Base-by-base conservation (phyloP, 306 rosid genomes). In the Vigna hirtella region DNA sequence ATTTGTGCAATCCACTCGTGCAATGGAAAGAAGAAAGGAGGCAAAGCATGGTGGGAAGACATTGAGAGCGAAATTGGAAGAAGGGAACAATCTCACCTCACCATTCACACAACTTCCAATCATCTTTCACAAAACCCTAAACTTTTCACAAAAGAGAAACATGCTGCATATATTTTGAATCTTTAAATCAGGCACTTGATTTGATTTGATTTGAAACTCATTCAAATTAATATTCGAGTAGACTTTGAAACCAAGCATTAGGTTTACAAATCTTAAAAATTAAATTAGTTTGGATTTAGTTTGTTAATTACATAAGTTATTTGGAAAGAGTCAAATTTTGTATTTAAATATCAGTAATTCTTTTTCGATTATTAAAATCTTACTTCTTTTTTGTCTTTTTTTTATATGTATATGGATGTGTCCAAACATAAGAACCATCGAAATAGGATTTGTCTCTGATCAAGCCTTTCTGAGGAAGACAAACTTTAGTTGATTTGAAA, bases 11-110 rank as follows among this genome's bases (percentile, higher is more conserved):
- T 67, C 83, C 89, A 73, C 64, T 71, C 81, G 80, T 87, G 87
- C 89, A 82, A 72, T 63, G 38, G 20, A 81, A 78, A 82, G 78
- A 28, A 28, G 32, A 53, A 22, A 73, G 83, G 85, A 66, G 84
- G 87, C 89, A 90, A 86, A 63, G 6, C 8, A 71, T 83, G 81
- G 89, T 90, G 90, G 92, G 78, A 86, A 82, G 77, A 81, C 77
- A 83, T 74, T 56, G 73, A 80, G 79, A 77, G 84, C 66, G 64
- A 50, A 85, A 52, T 48, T 84, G 36, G 78, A 85, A 66, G 55
- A 79, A 77, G 65, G 76, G 68, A 76, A 82, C 77, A 66, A 68
- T 79, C 61, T 48, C 79, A 84, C 56, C 63, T 30, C 42, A 77
- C 36, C 78, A n/a, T 12, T 64, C 24, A 22, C 15, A 65, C 40